Conservation (phyloP, 176 grass and related monocot species). For the Avena atlantica region DNA sequence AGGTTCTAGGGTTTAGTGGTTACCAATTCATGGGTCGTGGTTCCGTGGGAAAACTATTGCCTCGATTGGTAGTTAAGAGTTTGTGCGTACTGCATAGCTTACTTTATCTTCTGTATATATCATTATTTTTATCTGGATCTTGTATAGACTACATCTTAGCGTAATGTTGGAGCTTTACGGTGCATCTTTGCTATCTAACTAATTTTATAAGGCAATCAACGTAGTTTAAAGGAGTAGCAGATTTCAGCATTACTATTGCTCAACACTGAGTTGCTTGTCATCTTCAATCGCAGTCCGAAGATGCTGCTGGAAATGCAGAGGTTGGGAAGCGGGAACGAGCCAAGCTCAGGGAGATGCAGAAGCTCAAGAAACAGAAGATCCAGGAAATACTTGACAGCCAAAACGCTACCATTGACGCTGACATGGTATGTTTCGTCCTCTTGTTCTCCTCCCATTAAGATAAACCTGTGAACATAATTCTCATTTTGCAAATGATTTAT, state of each 20-base stretch:
- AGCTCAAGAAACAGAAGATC: slow-evolving; percentile 70
- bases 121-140: not conserved
- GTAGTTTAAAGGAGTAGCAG: not conserved
- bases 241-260: not conserved
- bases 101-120: not conserved
- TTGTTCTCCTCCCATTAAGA: not conserved
- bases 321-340: slow-evolving; percentile 62
- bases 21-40: not conserved
- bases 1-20: not conserved
- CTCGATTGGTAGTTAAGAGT: not conserved
- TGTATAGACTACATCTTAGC: not conserved
- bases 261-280: not conserved
- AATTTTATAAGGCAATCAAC: not conserved
- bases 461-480: not conserved
- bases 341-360: slow-evolving; percentile 74
- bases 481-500: slow-evolving; percentile 9
- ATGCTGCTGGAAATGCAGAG: slow-evolving; percentile 40
- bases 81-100: not conserved
- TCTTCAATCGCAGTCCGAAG: slow-evolving; percentile 51
- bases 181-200: not conserved
- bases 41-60: not conserved
- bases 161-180: not conserved
- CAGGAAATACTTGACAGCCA: slow-evolving; percentile 70
- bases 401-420: slow-evolving; percentile 65
- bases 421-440: slow-evolving; percentile 54